phyloP scores from a whole-genome alignment of 495 filamentous ascomycete species.

The Pyrenula aspistea region DNA sequence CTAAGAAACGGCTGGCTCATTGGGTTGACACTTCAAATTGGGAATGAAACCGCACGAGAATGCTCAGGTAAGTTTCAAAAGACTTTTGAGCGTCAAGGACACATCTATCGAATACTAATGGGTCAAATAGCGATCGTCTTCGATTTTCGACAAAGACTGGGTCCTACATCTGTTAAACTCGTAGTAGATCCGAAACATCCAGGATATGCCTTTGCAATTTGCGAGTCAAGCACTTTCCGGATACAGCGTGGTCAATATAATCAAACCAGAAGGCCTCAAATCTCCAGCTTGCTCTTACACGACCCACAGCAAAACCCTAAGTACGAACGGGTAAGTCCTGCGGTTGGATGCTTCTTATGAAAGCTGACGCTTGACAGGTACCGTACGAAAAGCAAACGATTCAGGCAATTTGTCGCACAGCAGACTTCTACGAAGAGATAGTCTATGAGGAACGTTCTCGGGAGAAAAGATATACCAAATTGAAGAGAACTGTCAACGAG shows the following conservation, averaged over 20 bases:
- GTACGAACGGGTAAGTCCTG: neutral
- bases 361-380: too few species aligned
- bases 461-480: too few species aligned
- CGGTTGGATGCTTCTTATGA: too few species aligned
- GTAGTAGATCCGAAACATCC: neutral
- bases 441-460: too few species aligned
- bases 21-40: neutral
- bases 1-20: neutral
- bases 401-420: neutral
- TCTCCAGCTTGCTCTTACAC: neutral
- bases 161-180: neutral
- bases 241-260: neutral
- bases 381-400: neutral
- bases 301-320: neutral
- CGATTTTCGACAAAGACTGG: neutral
- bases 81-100: too few species aligned
- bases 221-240: neutral
- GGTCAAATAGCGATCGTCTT: neutral
- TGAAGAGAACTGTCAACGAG: too few species aligned
- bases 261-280: neutral
- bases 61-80: neutral
- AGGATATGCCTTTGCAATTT: neutral
- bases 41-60: neutral
- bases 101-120: neutral
- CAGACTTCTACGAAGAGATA: neutral